A percentile compares a stretch with the other conserved stretches of the same genome.
phyloP scores from a whole-genome alignment of 1,284 basidiomycete genomes.

The Ceratobasidium sp. region DNA sequence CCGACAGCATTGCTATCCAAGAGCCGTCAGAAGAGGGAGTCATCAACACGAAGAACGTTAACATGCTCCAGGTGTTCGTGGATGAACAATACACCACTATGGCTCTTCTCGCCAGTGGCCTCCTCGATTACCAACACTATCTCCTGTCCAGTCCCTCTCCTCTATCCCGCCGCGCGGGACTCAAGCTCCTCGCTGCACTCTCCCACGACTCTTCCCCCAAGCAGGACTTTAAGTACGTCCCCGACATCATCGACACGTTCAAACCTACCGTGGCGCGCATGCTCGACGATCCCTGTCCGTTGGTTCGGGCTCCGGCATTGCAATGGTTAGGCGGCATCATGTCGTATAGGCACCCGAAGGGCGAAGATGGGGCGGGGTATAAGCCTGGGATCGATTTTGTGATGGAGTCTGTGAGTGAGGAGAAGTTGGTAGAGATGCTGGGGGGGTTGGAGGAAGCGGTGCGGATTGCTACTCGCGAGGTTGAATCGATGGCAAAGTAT shows the following conservation, averaged over 20 bases:
- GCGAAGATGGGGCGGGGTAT: not conserved
- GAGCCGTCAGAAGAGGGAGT: constrained; percentile 36
- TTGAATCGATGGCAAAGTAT: constrained; percentile 3
- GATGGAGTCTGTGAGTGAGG: constrained; percentile 1
- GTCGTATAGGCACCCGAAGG: constrained; percentile 29
- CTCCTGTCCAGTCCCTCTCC: constrained; percentile 17
- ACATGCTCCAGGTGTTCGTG: constrained; percentile 5
- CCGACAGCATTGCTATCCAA: not conserved
- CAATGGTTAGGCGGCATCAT: constrained; percentile 26
- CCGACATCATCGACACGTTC: constrained; percentile 24
- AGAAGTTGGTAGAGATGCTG: constrained; percentile 28
- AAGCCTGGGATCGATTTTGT: constrained; percentile 32
- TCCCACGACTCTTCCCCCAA: constrained; percentile 25
- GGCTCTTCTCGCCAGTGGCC: constrained; percentile 9
- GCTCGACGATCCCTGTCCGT: constrained; percentile 8
- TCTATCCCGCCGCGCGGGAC: constrained; percentile 34
- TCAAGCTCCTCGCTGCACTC: constrained; percentile 20
- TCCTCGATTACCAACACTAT: constrained; percentile 23
- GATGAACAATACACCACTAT: constrained; percentile 29
- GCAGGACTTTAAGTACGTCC: constrained; percentile 12
- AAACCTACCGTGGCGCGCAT: not conserved
- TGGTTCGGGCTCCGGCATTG: constrained; percentile 23
- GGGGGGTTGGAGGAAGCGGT: constrained; percentile 20
- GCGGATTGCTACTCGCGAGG: constrained; percentile 7
- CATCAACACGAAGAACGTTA: constrained; percentile 35